Conservation (phyloP, 345 rosid species). For the Gossypium australe region DNA sequence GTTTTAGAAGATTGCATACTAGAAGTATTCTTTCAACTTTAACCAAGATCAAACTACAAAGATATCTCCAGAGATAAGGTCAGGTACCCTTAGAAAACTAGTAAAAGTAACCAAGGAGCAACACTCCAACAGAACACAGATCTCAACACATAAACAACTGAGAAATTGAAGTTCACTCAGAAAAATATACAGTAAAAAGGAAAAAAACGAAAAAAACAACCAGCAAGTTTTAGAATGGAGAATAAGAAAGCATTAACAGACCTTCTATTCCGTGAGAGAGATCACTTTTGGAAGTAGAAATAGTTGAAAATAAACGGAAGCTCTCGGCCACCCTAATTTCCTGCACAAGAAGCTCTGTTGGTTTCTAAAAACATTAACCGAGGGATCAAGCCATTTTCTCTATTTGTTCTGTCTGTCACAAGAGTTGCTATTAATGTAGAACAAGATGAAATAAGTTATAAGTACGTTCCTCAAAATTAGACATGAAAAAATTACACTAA, state of each 20-base stretch:
- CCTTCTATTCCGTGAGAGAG: slow-evolving; percentile 44
- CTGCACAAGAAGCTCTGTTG: slow-evolving; percentile 31
- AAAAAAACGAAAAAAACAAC: not conserved
- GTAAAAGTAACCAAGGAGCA: not conserved
- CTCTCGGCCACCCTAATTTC: slow-evolving; percentile 75
- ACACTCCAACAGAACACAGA: not conserved
- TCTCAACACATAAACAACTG: not conserved
- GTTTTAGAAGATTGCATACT: not conserved
- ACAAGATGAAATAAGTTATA: not conserved
- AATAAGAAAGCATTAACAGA: slow-evolving; percentile 18
- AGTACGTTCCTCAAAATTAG: not conserved
- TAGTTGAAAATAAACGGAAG: slow-evolving; percentile 80
- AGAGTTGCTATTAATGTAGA: not conserved
- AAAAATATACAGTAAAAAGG: not conserved
- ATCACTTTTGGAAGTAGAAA: slow-evolving; percentile 58
- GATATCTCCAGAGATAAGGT: not conserved
- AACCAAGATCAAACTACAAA: not conserved
- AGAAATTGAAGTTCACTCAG: not conserved
- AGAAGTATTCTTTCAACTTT: not conserved
- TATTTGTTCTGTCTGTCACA: not conserved
- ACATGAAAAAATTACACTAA: not conserved
- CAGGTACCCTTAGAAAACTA: not conserved
- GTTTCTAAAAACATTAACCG: not conserved
- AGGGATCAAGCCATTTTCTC: not conserved
- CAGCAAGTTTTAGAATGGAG: not conserved